Percentiles rank a stretch among this genome's conserved stretches.
phyloP scores from a whole-genome alignment of 2,329 filamentous ascomycete genomes.

The Fusarium paranaense region DNA sequence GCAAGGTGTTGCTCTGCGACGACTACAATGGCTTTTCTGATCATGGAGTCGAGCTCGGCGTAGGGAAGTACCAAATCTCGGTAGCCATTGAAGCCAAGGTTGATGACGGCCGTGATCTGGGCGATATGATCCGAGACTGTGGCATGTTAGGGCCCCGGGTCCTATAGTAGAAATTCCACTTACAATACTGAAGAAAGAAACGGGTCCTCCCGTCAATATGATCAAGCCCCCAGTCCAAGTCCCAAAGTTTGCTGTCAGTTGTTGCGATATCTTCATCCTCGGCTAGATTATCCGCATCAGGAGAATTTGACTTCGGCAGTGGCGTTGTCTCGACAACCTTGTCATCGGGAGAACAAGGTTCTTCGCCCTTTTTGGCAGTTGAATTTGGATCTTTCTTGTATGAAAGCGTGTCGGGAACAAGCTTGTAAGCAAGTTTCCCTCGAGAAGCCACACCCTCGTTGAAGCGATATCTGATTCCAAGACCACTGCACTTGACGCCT shows the following conservation, averaged over 20 bases:
- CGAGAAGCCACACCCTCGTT: slow-evolving; percentile 16
- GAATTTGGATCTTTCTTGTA: slow-evolving; percentile 1
- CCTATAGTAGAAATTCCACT: not conserved
- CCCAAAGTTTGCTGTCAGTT: not conserved
- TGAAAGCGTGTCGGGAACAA: slow-evolving; percentile 8
- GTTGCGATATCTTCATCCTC: not conserved
- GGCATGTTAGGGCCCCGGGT: not conserved
- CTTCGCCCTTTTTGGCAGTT: not conserved
- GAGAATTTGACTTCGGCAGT: not conserved
- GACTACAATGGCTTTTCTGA: slow-evolving; percentile 3
- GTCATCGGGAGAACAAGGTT: not conserved
- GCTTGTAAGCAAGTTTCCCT: slow-evolving; percentile 15
- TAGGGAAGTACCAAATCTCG: slow-evolving; percentile 16
- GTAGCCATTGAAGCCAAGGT: slow-evolving; percentile 21
- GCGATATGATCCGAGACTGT: slow-evolving; percentile 16
- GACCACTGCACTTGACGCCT: slow-evolving; percentile 5
- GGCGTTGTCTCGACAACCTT: not conserved
- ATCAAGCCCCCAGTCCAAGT: slow-evolving; percentile 7
- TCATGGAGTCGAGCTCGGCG: slow-evolving; percentile 1
- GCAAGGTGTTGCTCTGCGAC: slow-evolving; percentile 12
- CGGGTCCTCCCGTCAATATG: slow-evolving; percentile 11
- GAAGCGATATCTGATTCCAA: slow-evolving; percentile 18
- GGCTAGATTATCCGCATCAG: not conserved
- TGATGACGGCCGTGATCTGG: slow-evolving; percentile 14
- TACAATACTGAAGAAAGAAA: slow-evolving; percentile 21